These are phyloP conservation scores for Cymodocea nodosa DNA, from an alignment of 116 monocot species.

Conservation along the genomic window DNA sequence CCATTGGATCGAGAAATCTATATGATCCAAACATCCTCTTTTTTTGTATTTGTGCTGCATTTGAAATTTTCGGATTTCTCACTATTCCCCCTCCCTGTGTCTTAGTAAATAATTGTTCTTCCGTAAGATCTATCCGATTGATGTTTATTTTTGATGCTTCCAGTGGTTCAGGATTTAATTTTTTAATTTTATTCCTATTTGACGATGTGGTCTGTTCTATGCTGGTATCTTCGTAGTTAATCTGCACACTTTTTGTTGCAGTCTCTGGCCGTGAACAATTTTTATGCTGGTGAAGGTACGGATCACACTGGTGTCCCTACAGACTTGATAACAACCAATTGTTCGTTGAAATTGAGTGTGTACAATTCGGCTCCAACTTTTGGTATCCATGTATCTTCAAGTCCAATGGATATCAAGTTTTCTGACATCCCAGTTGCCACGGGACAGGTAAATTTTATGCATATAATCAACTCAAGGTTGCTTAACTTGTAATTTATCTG, in stretches of 20 bases:
- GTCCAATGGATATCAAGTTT: slow-evolving; percentile 48
- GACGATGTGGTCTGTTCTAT: neutral
- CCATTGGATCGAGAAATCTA: too few relatives aligned
- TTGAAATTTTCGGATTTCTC: too few relatives aligned
- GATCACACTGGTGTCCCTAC: slow-evolving; percentile 91
- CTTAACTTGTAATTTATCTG: neutral
- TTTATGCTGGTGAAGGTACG: slow-evolving; percentile 72
- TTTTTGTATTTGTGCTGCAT: too few relatives aligned
- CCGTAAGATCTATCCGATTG: too few relatives aligned
- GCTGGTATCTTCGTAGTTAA: too few relatives aligned
- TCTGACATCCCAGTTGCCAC: slow-evolving; percentile 40
- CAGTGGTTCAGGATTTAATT: neutral
- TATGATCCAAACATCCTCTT: too few relatives aligned
- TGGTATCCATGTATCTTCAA: slow-evolving; percentile 84
- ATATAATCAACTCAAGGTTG: neutral
- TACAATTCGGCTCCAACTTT: slow-evolving; percentile 79
- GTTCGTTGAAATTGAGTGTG: slow-evolving; percentile 57
- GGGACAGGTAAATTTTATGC: slow-evolving; percentile 12
- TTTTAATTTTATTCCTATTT: neutral
- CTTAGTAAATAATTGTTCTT: too few relatives aligned
- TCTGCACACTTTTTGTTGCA: slow-evolving; percentile 12
- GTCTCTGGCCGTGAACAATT: slow-evolving; percentile 55
- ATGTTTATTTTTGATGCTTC: too few relatives aligned
- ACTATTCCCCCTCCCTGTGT: too few relatives aligned
- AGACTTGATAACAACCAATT: slow-evolving; percentile 79